Conservation (phyloP, 352 stramenopile genomes). For the Pythium biforme region DNA sequence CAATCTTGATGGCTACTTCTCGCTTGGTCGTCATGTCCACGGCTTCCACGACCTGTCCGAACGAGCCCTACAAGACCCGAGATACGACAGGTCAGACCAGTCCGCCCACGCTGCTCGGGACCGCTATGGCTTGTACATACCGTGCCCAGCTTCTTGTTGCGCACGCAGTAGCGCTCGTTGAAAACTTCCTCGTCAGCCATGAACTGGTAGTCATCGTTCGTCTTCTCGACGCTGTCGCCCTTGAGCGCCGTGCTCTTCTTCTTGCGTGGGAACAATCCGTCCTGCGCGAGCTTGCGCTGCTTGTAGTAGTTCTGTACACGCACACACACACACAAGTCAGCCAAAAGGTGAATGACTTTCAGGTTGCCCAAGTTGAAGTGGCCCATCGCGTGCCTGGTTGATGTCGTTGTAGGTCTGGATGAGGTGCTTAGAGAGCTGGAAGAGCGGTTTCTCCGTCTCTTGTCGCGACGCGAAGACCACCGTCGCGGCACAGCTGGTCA, state of each 20-base stretch:
- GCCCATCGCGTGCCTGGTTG: conserved; percentile 72
- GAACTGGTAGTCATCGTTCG: conserved; percentile 58
- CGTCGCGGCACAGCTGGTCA: conserved; percentile 20
- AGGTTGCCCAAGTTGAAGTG: conserved; percentile 16
- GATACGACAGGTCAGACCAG: neutral
- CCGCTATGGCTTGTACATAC: conserved; percentile 48
- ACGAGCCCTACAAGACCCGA: conserved; percentile 54
- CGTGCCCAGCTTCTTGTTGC: conserved; percentile 65
- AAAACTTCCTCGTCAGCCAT: conserved; percentile 67
- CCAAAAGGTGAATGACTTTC: conserved; percentile 10
- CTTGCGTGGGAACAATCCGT: conserved; percentile 47
- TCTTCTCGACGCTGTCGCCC: conserved; percentile 25
- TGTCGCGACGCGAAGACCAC: conserved; percentile 23
- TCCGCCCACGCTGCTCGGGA: too few relatives aligned
- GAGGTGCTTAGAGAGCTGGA: conserved; percentile 90
- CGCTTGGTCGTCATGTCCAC: conserved; percentile 70
- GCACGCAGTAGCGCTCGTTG: conserved; percentile 73
- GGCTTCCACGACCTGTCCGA: conserved; percentile 80
- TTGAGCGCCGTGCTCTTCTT: conserved; percentile 50
- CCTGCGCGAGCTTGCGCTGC: conserved; percentile 58
- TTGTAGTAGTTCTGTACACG: conserved; percentile 77
- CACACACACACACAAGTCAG: neutral
- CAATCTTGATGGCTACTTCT: conserved; percentile 99
- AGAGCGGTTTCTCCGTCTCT: conserved; percentile 39
- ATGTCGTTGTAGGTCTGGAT: conserved; percentile 98